Evolutionary conservation across 2,329 filamentous ascomycete genomes (phyloP).

Genomic region (Arthrobotrys iridis): DNA sequence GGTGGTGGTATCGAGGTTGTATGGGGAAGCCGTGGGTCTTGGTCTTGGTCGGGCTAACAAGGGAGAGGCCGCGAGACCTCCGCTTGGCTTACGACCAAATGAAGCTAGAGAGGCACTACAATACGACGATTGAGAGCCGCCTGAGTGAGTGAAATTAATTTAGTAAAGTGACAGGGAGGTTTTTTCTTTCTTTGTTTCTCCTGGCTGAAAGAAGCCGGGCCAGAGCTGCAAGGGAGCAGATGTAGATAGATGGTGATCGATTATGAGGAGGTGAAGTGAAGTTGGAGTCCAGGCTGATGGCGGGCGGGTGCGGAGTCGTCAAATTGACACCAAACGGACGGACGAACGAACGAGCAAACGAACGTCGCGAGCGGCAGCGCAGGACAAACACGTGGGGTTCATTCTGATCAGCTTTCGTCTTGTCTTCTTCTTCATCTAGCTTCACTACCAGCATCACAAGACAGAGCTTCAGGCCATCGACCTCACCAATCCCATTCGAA

Average conservation of each 20-base stretch:
- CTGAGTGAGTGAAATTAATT: conserved; percentile 20
- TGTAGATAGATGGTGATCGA: background rate
- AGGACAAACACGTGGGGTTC: conserved; percentile 38
- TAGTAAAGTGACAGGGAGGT: conserved; percentile 11
- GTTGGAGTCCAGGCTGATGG: background rate
- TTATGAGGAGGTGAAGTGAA: background rate
- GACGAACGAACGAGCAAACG: no score
- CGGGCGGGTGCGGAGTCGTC: conserved; percentile 32
- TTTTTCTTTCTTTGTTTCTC: no score
- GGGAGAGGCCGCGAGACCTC: conserved; percentile 34
- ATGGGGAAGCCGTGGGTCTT: conserved; percentile 33
- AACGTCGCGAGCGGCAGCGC: conserved; percentile 1
- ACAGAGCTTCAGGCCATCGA: background rate
- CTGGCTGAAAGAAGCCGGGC: conserved; percentile 1
- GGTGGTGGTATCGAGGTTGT: conserved; percentile 20
- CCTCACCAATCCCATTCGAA: background rate
- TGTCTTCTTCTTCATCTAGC: no score
- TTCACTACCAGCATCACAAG: no score
- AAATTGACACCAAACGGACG: background rate
- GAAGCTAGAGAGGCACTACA: conserved; percentile 18
- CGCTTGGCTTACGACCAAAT: conserved; percentile 39
- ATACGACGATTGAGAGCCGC: conserved; percentile 18
- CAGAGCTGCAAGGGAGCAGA: conserved; percentile 3
- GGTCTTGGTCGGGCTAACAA: conserved; percentile 8
- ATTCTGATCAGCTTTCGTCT: no score